phyloP scores from a whole-genome alignment of 371 early-diverging fungal species.

The Rhizopus delemar region DNA sequence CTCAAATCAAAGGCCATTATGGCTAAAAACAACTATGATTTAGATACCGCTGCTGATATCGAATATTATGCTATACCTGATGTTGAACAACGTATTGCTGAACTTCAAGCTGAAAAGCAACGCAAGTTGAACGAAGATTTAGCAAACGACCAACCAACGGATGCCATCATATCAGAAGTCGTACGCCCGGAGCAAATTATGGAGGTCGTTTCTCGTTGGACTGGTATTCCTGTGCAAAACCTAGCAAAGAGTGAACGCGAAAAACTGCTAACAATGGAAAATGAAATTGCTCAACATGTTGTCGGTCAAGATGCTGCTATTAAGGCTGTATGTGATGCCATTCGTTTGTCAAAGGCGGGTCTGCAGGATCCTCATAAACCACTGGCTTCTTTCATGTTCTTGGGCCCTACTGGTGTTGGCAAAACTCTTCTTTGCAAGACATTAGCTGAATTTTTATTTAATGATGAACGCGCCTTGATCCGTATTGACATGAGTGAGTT shows the following conservation, averaged over 20 bases:
- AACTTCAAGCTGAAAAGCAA: constrained; percentile 52
- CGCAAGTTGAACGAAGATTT: constrained; percentile 60
- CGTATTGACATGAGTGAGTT: constrained; percentile 95
- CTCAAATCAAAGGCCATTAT: constrained; percentile 82
- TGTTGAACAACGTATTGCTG: constrained; percentile 68
- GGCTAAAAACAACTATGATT: constrained; percentile 80
- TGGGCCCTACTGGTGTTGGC: constrained; percentile 93
- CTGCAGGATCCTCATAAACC: constrained; percentile 80
- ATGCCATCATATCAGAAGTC: constrained; percentile 71
- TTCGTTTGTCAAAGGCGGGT: constrained; percentile 79
- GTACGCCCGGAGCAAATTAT: constrained; percentile 88
- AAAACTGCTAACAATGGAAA: constrained; percentile 81
- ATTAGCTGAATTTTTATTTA: constrained; percentile 85
- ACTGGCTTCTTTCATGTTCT: constrained; percentile 89
- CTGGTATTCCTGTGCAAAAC: constrained; percentile 86
- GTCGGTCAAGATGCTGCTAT: constrained; percentile 90
- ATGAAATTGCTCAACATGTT: constrained; percentile 68
- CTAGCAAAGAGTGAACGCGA: constrained; percentile 80
- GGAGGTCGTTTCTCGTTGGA: constrained; percentile 85
- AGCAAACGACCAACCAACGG: constrained; percentile 41
- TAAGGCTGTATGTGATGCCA: constrained; percentile 74
- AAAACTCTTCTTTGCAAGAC: constrained; percentile 88
- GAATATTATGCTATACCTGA: constrained; percentile 91
- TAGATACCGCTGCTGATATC: constrained; percentile 79
- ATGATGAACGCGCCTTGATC: constrained; percentile 81